Percentiles rank a stretch among this genome's conserved stretches.
Evolutionary conservation across 768 basidiomycete species (phyloP).

Genomic region (Serendipita sp.): DNA sequence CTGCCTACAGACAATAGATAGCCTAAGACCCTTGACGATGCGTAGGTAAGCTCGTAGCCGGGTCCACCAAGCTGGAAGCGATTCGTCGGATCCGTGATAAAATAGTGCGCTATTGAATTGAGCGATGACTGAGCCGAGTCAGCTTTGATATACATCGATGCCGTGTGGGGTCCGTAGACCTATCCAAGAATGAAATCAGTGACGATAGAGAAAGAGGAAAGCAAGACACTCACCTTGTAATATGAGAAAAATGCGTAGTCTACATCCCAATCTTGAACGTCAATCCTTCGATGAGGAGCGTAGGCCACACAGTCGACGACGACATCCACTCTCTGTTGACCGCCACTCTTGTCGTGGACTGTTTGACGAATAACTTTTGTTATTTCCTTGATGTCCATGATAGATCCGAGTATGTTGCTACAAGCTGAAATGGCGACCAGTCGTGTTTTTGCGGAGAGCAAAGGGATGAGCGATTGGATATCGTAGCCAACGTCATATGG

Average conservation of each 20-base stretch:
- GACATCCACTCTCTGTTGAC: slow-evolving; percentile 45
- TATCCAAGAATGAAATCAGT: slow-evolving; percentile 16
- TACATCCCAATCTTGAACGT: slow-evolving; percentile 63
- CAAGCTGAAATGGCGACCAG: slow-evolving; percentile 60
- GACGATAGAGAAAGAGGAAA: neutral
- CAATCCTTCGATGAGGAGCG: slow-evolving; percentile 54
- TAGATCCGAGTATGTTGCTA: slow-evolving; percentile 58
- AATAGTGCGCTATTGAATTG: slow-evolving; percentile 51
- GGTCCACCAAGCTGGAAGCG: slow-evolving; percentile 54
- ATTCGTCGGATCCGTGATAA: slow-evolving; percentile 30
- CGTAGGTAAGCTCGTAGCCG: slow-evolving; percentile 57
- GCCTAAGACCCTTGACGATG: slow-evolving; percentile 38
- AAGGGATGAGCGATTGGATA: slow-evolving; percentile 37
- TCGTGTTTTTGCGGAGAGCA: slow-evolving; percentile 50
- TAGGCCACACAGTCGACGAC: slow-evolving; percentile 67
- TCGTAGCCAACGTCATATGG: slow-evolving; percentile 48
- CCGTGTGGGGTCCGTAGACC: slow-evolving; percentile 64
- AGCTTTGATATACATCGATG: slow-evolving; percentile 45
- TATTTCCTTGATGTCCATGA: slow-evolving; percentile 44
- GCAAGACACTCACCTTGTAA: slow-evolving; percentile 42
- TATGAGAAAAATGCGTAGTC: slow-evolving; percentile 58
- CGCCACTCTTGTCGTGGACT: slow-evolving; percentile 29
- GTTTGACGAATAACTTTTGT: slow-evolving; percentile 34
- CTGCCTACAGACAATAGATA: slow-evolving; percentile 49
- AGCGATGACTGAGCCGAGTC: slow-evolving; percentile 36